These are phyloP conservation scores for Lyophyllum semitale DNA, from an alignment of 768 basidiomycete species.

Conservation along the genomic window DNA sequence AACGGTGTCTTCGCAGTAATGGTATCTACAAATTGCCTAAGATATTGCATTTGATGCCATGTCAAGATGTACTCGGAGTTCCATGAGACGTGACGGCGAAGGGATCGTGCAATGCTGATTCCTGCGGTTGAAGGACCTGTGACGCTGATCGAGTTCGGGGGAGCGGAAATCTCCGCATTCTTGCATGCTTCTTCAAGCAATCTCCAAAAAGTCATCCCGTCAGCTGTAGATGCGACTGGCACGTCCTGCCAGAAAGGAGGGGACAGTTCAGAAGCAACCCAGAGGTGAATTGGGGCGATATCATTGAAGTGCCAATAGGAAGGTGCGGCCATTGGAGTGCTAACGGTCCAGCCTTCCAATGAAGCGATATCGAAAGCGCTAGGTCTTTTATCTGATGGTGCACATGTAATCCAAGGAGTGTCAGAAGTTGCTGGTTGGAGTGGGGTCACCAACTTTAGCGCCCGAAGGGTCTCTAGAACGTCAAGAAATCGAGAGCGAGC, in stretches of 20 bases:
- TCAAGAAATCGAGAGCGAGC: slow-evolving; percentile 64
- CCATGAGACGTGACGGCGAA: slow-evolving; percentile 68
- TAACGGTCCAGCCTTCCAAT: slow-evolving; percentile 44
- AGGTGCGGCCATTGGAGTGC: slow-evolving; percentile 50
- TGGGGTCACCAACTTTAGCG: slow-evolving; percentile 62
- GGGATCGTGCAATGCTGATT: slow-evolving; percentile 41
- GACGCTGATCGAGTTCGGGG: slow-evolving; percentile 15
- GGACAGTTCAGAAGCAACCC: slow-evolving; percentile 51
- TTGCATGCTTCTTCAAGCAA: slow-evolving; percentile 51
- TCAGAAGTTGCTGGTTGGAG: slow-evolving; percentile 45
- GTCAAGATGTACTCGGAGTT: slow-evolving; percentile 59
- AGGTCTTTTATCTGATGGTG: slow-evolving; percentile 43
- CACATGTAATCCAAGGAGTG: slow-evolving; percentile 47
- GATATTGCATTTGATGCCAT: slow-evolving; percentile 67
- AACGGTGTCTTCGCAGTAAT: slow-evolving; percentile 46
- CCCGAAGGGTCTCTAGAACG: slow-evolving; percentile 57
- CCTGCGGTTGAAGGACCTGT: slow-evolving; percentile 26
- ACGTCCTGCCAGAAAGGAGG: slow-evolving; percentile 59
- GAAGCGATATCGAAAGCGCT: slow-evolving; percentile 46
- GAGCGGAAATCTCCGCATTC: slow-evolving; percentile 29
- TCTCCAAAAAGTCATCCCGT: slow-evolving; percentile 58
- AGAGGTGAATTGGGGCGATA: slow-evolving; percentile 58
- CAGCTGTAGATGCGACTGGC: slow-evolving; percentile 36
- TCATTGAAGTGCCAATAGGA: slow-evolving; percentile 65
- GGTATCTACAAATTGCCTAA: slow-evolving; percentile 51